Evolutionary conservation across 2,329 filamentous ascomycete genomes (phyloP), one percentile per base, ranked within the genome.

Genomic region (Xenosphaeropsis pyriputrescens): DNA sequence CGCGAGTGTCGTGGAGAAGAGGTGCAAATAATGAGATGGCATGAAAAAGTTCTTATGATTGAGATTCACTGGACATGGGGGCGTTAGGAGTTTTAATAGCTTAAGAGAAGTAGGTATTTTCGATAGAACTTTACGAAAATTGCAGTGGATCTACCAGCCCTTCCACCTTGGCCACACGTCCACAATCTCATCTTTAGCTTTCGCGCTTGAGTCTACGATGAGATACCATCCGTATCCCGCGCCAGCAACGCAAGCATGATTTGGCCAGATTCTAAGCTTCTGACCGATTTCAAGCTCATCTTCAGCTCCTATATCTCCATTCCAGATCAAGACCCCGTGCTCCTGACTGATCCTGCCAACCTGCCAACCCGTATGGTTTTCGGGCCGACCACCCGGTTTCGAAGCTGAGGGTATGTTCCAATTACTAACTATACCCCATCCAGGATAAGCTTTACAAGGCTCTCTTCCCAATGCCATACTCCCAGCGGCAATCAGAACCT

Each of bases 1-100:
- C 2, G 67, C 78, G 5, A 75, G 75, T 45, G 88, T 96, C 50
- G 84, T 96, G 33, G 89, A 96, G 68, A 95, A 94, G 73, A 71
- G 89, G 51, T 96, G 89, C 71, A 93, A 94, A 65, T 96, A 54
- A 62, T 41, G 36, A 34, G 22, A 29, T 35, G 15, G 37, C 30
- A 34, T 40, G 40, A 43, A 42, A 42, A 40, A 44, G 31, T 41
- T 41, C n/a, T 26, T 26, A 26, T 26, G 22, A 26, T 26, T 9
- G 22, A 26, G 22, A 26, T 26, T 6, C 22, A 26, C 22, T 11
- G 22, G 22, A 9, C 8, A 26, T 6, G 22, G 22, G 22, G 22
- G 22, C 22, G 22, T 50, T 40, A 35, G 47, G 47, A 43, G 46
- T 48, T 43, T 39, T 33, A 19, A 18, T 40, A 35, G 41, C 22